Evolutionary conservation across 2,329 filamentous ascomycete genomes (phyloP).

Genomic region (Arachnomyces sp.): DNA sequence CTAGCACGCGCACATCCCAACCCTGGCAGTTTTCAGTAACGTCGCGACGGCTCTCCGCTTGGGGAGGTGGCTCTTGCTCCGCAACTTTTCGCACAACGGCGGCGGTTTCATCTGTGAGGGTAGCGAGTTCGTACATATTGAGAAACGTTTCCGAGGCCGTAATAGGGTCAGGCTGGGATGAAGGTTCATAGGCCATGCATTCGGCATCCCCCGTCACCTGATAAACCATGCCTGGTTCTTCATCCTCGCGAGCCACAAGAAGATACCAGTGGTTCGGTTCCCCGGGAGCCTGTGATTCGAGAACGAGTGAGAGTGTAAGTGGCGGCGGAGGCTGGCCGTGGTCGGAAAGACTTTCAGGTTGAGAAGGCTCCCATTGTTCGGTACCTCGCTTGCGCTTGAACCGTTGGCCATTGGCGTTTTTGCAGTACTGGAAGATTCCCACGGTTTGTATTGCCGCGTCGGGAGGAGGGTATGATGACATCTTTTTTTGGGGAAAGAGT

Average conservation of each 20-base stretch:
- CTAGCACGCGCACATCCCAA: constrained; percentile 18
- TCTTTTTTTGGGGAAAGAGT: too few species aligned
- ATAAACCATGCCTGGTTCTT: constrained; percentile 16
- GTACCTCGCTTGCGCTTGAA: constrained; percentile 13
- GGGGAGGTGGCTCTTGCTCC: constrained; percentile 14
- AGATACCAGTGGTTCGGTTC: constrained; percentile 20
- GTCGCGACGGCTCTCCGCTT: constrained; percentile 11
- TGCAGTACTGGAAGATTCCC: too few species aligned
- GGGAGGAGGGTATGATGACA: too few species aligned
- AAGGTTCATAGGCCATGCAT: constrained; percentile 18
- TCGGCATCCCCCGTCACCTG: constrained; percentile 21
- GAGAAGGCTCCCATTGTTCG: constrained; percentile 13
- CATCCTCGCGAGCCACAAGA: constrained; percentile 18
- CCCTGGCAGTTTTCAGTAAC: constrained; percentile 21
- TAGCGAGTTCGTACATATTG: constrained; percentile 15
- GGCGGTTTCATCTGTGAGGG: constrained; percentile 11
- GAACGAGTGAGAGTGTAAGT: constrained; percentile 17
- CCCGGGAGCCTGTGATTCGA: constrained; percentile 12
- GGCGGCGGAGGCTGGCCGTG: neutral
- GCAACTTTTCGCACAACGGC: constrained; percentile 13
- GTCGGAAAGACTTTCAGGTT: neutral
- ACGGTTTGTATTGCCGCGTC: too few species aligned
- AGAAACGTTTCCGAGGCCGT: constrained; percentile 6
- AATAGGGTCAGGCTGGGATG: constrained; percentile 8
- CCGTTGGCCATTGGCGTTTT: constrained; percentile 11